Evolutionary conservation across 139 green algal species (phyloP).

Genomic region (Micractinium conductrix): DNA sequence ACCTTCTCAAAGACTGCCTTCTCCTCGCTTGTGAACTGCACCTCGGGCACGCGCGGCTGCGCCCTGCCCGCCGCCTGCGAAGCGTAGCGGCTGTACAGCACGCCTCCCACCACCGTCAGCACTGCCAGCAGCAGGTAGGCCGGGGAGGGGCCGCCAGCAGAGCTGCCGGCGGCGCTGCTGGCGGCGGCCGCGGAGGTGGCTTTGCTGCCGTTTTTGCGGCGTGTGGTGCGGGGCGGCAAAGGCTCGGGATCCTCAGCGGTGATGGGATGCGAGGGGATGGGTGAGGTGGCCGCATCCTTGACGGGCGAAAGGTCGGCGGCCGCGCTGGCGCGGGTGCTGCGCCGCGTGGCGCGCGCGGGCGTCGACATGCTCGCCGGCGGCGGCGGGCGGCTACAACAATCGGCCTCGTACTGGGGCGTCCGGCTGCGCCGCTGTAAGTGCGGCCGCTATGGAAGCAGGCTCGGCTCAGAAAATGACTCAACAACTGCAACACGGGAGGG

Average conservation of each 20-base stretch:
- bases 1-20: slow-evolving; percentile 8
- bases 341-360: neutral
- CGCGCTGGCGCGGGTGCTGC: neutral
- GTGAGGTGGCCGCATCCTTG: neutral
- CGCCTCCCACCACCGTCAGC: neutral
- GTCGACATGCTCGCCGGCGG: neutral
- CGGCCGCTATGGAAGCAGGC: no score
- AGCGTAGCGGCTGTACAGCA: neutral
- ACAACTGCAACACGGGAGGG: no score
- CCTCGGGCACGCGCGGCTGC: neutral
- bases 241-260: neutral
- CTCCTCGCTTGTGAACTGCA: neutral
- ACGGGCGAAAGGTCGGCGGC: neutral
- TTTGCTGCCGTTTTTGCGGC: neutral
- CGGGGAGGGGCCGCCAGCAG: neutral
- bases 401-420: no score
- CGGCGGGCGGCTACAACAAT: no score
- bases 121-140: slow-evolving; percentile 4
- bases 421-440: no score
- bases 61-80: no score
- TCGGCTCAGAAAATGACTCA: no score
- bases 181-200: neutral
- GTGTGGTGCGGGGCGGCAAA: neutral
- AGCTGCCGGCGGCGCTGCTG: neutral
- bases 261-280: neutral